A percentile compares a stretch with the other conserved stretches of the same genome.
Conservation (phyloP, 2,329 filamentous ascomycete genomes). For the Calcarisporium arbuscula region DNA sequence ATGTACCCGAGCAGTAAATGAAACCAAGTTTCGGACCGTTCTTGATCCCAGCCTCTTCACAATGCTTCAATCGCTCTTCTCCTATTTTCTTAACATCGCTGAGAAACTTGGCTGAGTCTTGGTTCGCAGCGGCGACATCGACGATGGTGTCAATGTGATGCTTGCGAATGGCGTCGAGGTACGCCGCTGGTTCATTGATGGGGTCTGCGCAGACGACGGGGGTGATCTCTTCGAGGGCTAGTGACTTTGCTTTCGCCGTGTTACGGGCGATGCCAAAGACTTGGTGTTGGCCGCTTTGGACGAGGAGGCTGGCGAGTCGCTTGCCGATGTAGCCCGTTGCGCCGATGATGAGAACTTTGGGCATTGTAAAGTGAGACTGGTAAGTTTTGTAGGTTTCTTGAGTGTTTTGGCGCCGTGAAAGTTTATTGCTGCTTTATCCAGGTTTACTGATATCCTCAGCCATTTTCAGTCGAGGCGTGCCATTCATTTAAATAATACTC, state of each 20-base stretch:
- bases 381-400: too few relatives aligned
- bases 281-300: slow-evolving; percentile 8
- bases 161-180: slow-evolving; percentile 5
- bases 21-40: slow-evolving; percentile 9
- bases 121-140: slow-evolving; percentile 6
- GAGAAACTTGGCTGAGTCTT: slow-evolving; percentile 8
- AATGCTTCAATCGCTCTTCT: slow-evolving; percentile 5
- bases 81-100: slow-evolving; percentile 6
- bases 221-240: slow-evolving; percentile 8
- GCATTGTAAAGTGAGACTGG: too few relatives aligned
- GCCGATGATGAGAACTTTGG: slow-evolving; percentile 9
- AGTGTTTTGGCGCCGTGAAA: too few relatives aligned
- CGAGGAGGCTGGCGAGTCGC: slow-evolving; percentile 6
- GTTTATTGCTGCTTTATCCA: too few relatives aligned
- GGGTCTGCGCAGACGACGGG: slow-evolving; percentile 10
- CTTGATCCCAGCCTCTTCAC: slow-evolving; percentile 4
- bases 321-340: slow-evolving; percentile 10
- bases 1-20: slow-evolving; percentile 10
- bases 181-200: slow-evolving; percentile 5
- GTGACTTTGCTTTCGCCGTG: slow-evolving; percentile 7
- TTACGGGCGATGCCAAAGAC: slow-evolving; percentile 9
- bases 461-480: too few relatives aligned
- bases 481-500: too few relatives aligned
- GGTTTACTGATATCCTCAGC: too few relatives aligned
- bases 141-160: slow-evolving; percentile 9